Conservation (phyloP, 2,329 filamentous ascomycete species). For the Botrytis fragariae region DNA sequence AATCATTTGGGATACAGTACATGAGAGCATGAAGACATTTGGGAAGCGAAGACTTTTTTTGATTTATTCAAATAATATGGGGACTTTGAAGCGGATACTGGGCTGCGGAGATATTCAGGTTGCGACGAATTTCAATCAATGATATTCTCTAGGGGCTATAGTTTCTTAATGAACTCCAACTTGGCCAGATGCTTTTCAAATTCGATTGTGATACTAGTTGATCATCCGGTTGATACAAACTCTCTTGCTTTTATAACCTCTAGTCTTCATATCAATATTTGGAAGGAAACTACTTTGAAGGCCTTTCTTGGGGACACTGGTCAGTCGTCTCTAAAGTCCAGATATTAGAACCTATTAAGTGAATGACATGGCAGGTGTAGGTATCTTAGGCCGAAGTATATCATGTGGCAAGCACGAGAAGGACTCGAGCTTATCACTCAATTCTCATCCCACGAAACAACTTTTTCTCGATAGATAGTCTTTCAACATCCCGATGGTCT, state of each 20-base stretch:
- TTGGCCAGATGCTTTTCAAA: background rate
- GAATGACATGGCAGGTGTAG: background rate
- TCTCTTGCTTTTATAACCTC: background rate
- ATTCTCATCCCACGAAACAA: background rate
- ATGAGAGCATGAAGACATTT: background rate
- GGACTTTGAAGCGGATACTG: background rate
- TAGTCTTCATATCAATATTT: background rate
- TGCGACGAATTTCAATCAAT: background rate
- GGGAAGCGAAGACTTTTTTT: background rate
- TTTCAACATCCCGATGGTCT: rapidly evolving
- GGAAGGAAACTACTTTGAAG: background rate
- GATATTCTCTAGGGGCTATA: background rate
- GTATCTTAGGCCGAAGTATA: background rate
- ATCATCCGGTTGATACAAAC: background rate
- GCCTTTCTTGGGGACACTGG: background rate
- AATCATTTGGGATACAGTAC: background rate
- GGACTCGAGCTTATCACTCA: background rate
- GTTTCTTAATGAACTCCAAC: background rate
- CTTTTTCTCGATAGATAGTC: rapidly evolving
- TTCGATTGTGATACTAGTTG: background rate
- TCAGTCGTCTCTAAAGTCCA: background rate
- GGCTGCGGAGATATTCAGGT: background rate
- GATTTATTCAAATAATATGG: background rate
- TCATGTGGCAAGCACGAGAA: no score
- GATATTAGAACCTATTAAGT: background rate